A percentile compares a stretch with the other conserved stretches of the same genome.
Evolutionary conservation across 78 protist species (phyloP).

Genomic region (Speleostelium caveatum): DNA sequence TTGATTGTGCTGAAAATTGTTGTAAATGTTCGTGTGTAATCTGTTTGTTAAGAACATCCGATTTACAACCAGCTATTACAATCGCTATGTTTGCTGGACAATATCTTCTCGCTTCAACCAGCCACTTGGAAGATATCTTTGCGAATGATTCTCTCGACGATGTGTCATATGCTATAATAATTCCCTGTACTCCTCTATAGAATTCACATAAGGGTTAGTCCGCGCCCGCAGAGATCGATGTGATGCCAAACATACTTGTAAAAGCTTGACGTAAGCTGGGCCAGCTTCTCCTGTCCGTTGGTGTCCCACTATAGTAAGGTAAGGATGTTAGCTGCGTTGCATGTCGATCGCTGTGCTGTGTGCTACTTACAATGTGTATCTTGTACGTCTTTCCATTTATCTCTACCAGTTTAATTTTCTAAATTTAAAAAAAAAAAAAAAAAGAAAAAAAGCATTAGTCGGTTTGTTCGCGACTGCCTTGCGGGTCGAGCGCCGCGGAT

Average conservation of each 20-base stretch:
- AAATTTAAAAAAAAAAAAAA: background rate
- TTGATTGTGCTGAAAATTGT: constrained; percentile 18
- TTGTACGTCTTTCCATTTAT: constrained; percentile 29
- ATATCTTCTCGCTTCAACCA: constrained; percentile 28
- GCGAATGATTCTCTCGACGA: constrained; percentile 58
- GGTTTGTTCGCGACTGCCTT: background rate
- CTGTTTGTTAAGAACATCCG: constrained; percentile 26
- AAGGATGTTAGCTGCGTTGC: background rate
- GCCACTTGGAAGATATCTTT: constrained; percentile 30
- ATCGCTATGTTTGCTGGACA: constrained; percentile 23
- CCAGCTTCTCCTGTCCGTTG: constrained; percentile 44
- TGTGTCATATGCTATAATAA: constrained; percentile 57
- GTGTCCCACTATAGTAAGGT: constrained; percentile 31
- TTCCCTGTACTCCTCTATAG: constrained; percentile 48
- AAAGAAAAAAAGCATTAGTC: background rate
- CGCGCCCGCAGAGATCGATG: background rate
- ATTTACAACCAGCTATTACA: constrained; percentile 52
- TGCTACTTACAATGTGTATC: constrained; percentile 29
- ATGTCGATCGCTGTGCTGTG: background rate
- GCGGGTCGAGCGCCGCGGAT: background rate
- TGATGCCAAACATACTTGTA: constrained; percentile 12
- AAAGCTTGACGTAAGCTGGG: constrained; percentile 47
- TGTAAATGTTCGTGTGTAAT: constrained; percentile 14
- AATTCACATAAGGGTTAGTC: background rate
- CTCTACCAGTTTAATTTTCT: constrained; percentile 54